Base-by-base conservation (phyloP, 1,139 yeast species). In the Taphrina betulina region DNA sequence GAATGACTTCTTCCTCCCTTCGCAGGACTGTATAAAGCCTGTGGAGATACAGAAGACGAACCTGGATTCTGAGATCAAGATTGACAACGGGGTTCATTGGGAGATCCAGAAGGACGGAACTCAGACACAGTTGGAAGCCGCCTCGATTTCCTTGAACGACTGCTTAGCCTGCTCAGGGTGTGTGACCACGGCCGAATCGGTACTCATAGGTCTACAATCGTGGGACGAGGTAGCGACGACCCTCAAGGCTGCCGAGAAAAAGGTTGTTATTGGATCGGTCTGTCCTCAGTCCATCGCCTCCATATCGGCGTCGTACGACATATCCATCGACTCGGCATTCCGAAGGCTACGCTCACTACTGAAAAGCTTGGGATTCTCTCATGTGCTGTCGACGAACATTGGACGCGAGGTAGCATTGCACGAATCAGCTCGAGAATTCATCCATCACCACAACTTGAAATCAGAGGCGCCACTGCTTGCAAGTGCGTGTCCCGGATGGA, bases 141-240 rank as follows among this genome's bases (percentile, higher is more conserved):
- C 96, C 0, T 92, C 86, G 64, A 92, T 92, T 53, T 85, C 95
- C 1, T 71, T 92, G 43, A 82, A 90, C 7, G 99, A 92, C 72
- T 92, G 99, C 70, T 74, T 92, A 53, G 98, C 98, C 0, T 92
- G 99, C 66, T 83, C 95, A 2, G 99, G 99, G 1, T 92, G 99
- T 69, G 89, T 92, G 60, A 92, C 98, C 0, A 86, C 95, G 8
- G 95, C 96, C 12, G 99, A 92, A 67, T 95, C 90, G 63, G 90
- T 92, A 19, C 72, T 92, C 53, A 86, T 92, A 40, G 88, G 95
- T 2, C 83, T 88, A 63, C 98, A 92, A 69, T 86, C 95, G 34
- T 95, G 90, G 65, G 79, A 78, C 31, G 94, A 89, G 64, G 76
- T 92, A 53, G 63, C 87, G 26, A 77, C 79, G 51, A 86, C 83